Evolutionary conservation across 1,284 basidiomycete genomes (phyloP).

Genomic region (Cutaneotrichosporon cutaneum): DNA sequence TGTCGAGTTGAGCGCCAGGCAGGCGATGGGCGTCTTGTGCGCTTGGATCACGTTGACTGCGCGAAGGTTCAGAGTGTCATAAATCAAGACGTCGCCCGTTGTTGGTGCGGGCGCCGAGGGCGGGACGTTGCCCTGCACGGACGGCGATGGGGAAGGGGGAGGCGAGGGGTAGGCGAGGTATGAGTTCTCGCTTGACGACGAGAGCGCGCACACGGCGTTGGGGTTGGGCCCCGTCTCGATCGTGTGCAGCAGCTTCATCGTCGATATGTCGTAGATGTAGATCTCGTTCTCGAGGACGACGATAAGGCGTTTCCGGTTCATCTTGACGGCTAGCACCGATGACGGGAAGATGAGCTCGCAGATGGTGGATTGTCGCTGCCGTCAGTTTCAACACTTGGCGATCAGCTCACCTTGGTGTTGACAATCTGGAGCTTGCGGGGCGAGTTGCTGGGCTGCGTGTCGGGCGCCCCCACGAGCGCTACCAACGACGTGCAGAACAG

Average conservation of each 20-base stretch:
- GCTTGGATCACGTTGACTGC: conserved; percentile 96
- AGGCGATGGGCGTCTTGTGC: conserved; percentile 90
- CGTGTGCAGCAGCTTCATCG: conserved; percentile 95
- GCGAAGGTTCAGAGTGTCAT: conserved; percentile 85
- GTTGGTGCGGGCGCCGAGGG: conserved; percentile 55
- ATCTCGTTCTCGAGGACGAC: conserved; percentile 95
- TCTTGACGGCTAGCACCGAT: conserved; percentile 90
- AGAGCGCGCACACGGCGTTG: conserved; percentile 90
- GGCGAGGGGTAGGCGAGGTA: conserved; percentile 96
- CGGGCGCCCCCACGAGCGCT: conserved; percentile 90
- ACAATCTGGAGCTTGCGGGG: conserved; percentile 94
- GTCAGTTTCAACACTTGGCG: not conserved
- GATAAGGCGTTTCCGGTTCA: conserved; percentile 93
- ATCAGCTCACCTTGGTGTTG: conserved; percentile 78
- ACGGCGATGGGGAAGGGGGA: conserved; percentile 67
- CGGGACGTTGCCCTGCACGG: conserved; percentile 45
- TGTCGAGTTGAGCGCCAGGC: conserved; percentile 78
- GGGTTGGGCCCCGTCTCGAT: conserved; percentile 97
- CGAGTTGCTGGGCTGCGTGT: conserved; percentile 74
- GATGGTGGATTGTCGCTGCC: conserved; percentile 92
- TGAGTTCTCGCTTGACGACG: conserved; percentile 91
- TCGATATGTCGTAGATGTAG: conserved; percentile 98
- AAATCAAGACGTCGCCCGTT: conserved; percentile 84
- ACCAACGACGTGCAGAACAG: conserved; percentile 97
- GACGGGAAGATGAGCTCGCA: conserved; percentile 98